Evolutionary conservation across 2,329 filamentous ascomycete species (phyloP).

Genomic region (Penicillium olsonii): DNA sequence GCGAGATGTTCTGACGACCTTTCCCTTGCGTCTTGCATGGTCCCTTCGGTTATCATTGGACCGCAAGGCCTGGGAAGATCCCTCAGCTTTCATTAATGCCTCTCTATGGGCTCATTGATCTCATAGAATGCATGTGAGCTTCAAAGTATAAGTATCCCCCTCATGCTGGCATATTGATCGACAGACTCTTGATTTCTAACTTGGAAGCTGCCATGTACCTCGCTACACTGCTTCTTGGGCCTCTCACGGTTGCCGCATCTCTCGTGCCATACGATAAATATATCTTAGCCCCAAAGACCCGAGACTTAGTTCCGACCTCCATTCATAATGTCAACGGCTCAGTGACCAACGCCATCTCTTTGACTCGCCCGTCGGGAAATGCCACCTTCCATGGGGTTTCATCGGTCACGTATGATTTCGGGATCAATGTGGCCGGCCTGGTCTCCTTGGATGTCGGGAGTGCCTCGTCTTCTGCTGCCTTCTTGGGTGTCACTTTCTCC

Average conservation of each 20-base stretch:
- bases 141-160: not conserved
- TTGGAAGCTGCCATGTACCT: not conserved
- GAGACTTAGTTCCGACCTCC: constrained; percentile 26
- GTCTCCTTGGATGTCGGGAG: constrained; percentile 36
- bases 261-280: constrained; percentile 34
- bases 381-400: constrained; percentile 26
- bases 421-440: constrained; percentile 42
- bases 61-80: not conserved
- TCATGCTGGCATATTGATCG: too few relatives aligned
- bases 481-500: constrained; percentile 44
- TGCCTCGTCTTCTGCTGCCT: constrained; percentile 26
- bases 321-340: constrained; percentile 34
- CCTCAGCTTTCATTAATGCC: too few relatives aligned
- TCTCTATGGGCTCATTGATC: not conserved
- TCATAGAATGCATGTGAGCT: too few relatives aligned
- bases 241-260: constrained; percentile 1
- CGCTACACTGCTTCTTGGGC: constrained; percentile 1
- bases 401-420: constrained; percentile 43
- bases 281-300: constrained; percentile 34
- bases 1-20: not conserved
- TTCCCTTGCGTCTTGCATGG: too few relatives aligned
- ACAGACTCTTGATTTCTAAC: too few relatives aligned
- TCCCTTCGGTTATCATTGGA: not conserved
- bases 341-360: constrained; percentile 23
- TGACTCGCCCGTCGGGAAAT: constrained; percentile 8